Percentiles rank a stretch among this genome's conserved stretches.
Evolutionary conservation across 495 filamentous ascomycete genomes (phyloP).

Genomic region (Trichoderma virens): DNA sequence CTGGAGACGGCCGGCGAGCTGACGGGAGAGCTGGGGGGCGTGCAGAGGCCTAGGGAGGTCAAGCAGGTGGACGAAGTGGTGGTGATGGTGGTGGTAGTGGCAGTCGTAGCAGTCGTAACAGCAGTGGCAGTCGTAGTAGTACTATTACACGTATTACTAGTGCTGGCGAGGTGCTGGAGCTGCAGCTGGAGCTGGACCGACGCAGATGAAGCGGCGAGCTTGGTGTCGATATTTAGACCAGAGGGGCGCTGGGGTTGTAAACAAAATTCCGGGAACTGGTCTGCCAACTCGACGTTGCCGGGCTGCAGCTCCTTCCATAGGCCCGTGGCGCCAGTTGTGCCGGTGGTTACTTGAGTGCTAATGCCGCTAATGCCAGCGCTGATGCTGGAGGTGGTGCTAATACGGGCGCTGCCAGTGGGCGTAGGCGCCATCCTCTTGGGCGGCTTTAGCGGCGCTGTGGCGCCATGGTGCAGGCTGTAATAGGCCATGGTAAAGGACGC

Average conservation of each 20-base stretch:
- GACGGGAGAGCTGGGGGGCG: not conserved
- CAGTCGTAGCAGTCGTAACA: not conserved
- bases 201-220: not conserved
- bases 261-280: slow-evolving; percentile 12
- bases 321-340: no score
- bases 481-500: not conserved
- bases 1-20: not conserved
- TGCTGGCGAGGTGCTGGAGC: not conserved
- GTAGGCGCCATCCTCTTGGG: not conserved
- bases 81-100: not conserved
- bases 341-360: no score
- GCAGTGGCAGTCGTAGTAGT: not conserved
- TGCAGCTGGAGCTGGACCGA: not conserved
- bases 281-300: slow-evolving; percentile 5
- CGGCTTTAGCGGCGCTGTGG: not conserved
- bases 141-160: not conserved
- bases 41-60: not conserved
- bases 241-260: slow-evolving; percentile 6
- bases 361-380: no score
- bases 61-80: not conserved
- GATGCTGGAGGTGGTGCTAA: no score
- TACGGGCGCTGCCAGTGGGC: no score
- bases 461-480: not conserved
- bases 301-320: slow-evolving; percentile 8
- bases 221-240: not conserved